Conservation (phyloP, 116 monocot species). For the Dioscorea cayenensis region DNA sequence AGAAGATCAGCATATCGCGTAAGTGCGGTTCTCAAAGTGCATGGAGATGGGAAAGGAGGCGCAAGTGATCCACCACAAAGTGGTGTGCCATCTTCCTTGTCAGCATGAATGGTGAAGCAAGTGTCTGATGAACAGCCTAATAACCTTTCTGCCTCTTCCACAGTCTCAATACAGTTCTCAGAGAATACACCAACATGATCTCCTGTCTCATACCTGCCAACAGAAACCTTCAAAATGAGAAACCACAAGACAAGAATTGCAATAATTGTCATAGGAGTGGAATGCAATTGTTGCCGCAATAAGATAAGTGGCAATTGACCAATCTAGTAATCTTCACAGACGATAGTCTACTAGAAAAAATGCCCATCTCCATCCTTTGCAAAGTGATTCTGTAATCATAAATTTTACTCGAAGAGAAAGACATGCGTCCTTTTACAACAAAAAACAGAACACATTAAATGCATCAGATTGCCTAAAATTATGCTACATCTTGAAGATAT, state of each 20-base stretch:
- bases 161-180: constrained; percentile 56
- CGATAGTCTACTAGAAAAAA: no score
- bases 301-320: no score
- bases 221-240: background rate
- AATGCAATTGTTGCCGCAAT: background rate
- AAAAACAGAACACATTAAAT: no score
- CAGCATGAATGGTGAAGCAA: constrained; percentile 74
- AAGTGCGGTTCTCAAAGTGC: constrained; percentile 74
- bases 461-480: no score
- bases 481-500: no score
- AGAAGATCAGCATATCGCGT: constrained; percentile 68
- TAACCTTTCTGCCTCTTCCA: constrained; percentile 68
- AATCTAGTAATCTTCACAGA: no score
- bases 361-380: no score
- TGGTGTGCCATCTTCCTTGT: constrained; percentile 80
- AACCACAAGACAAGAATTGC: background rate
- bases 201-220: constrained; percentile 79
- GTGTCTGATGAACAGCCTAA: constrained; percentile 58
- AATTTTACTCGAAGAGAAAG: no score
- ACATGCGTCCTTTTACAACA: no score
- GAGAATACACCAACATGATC: constrained; percentile 92
- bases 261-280: no score
- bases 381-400: no score
- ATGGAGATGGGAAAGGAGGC: constrained; percentile 83
- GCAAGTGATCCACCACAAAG: constrained; percentile 40